Percentiles rank a stretch among this genome's conserved stretches.
Evolutionary conservation across 2,329 filamentous ascomycete genomes (phyloP).

Genomic region (Chaetomium olivaceum): DNA sequence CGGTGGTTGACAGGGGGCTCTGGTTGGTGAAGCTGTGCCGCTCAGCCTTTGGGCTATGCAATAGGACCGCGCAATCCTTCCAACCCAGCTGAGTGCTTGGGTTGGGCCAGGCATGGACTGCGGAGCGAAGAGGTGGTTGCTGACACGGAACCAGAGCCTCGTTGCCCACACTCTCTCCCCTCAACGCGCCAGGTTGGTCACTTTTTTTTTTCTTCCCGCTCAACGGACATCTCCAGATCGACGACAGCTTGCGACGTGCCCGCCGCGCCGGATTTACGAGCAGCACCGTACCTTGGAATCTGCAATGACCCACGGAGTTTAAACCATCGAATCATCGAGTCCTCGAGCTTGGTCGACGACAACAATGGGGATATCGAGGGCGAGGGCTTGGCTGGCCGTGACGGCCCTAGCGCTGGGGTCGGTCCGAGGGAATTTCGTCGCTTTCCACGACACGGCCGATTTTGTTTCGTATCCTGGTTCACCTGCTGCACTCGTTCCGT

Average conservation of each 20-base stretch:
- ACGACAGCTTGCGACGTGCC: neutral
- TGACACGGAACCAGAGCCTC: slow-evolving; percentile 17
- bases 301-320: slow-evolving; percentile 9
- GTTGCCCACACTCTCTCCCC: slow-evolving; percentile 4
- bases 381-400: slow-evolving; percentile 23
- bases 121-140: neutral
- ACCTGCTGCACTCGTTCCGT: neutral
- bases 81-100: slow-evolving; percentile 22
- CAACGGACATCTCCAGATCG: neutral
- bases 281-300: neutral
- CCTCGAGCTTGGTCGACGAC: neutral
- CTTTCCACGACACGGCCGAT: too few relatives aligned
- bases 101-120: neutral
- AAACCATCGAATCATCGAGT: neutral
- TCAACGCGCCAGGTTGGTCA: neutral
- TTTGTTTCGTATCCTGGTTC: too few relatives aligned
- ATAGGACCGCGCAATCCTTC: slow-evolving; percentile 22
- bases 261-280: neutral
- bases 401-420: slow-evolving; percentile 15
- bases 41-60: slow-evolving; percentile 26
- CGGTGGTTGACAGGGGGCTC: slow-evolving; percentile 12
- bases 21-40: slow-evolving; percentile 31
- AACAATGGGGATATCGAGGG: slow-evolving; percentile 26
- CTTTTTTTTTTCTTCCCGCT: neutral
- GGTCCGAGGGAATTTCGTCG: slow-evolving; percentile 10